These are phyloP conservation scores for Eudorina sp. DNA, from an alignment of 139 green algal genomes.

Conservation along the genomic window DNA sequence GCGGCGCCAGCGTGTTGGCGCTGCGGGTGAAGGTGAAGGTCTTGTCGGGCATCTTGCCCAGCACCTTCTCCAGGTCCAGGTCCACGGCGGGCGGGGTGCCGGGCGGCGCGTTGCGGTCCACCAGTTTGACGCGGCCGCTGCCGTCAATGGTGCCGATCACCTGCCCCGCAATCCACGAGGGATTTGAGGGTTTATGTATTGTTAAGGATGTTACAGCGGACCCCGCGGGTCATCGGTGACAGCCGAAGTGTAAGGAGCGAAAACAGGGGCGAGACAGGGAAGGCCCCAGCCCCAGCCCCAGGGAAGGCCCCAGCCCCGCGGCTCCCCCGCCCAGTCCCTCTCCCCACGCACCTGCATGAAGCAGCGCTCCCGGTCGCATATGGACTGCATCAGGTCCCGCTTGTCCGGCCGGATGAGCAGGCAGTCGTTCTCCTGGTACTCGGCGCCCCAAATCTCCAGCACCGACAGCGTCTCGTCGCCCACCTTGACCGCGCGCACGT, in stretches of 20 bases:
- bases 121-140: conserved; percentile 88
- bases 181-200: too few species aligned
- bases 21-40: conserved; percentile 86
- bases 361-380: conserved; percentile 94
- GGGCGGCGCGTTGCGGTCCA: conserved; percentile 77
- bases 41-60: conserved; percentile 99
- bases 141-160: conserved; percentile 96
- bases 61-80: conserved; percentile 96
- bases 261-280: too few species aligned
- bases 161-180: too few species aligned
- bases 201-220: too few species aligned
- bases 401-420: conserved; percentile 91
- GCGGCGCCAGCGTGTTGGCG: conserved; percentile 46
- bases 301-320: neutral
- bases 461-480: conserved; percentile 98
- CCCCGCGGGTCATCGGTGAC: too few species aligned
- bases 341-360: conserved; percentile 82
- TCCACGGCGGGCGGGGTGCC: conserved; percentile 85
- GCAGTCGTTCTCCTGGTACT: conserved; percentile 99
- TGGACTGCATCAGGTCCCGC: conserved; percentile 79
- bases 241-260: too few species aligned
- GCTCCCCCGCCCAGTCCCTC: too few species aligned
- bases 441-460: conserved; percentile 99
- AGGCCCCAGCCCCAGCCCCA: too few species aligned
- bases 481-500: conserved; percentile 91